Conservation (phyloP, 805 yeast genomes). For the Hanseniaspora hatyaiensis region DNA sequence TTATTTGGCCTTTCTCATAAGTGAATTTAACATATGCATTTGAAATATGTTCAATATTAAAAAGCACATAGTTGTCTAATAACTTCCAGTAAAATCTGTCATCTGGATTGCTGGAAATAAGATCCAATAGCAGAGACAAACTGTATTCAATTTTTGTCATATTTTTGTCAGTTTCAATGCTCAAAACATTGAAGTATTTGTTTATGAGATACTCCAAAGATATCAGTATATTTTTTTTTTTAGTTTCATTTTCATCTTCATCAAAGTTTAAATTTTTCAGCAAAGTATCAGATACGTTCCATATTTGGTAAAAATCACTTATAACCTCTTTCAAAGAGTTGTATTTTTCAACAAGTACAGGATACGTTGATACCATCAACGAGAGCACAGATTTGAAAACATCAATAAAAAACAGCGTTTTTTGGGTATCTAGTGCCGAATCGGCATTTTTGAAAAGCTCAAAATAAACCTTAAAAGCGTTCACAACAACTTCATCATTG, state of each 20-base stretch:
- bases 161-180: neutral
- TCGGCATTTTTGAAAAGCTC: neutral
- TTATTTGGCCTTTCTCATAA: neutral
- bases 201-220: constrained; percentile 13
- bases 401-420: neutral
- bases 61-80: constrained; percentile 10
- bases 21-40: neutral
- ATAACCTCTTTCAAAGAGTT: too few species aligned
- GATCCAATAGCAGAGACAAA: neutral
- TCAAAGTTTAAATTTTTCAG: neutral
- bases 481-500: too few species aligned
- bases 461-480: neutral
- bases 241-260: too few species aligned
- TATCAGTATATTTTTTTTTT: constrained; percentile 7
- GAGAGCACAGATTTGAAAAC: constrained; percentile 10
- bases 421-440: neutral
- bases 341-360: too few species aligned
- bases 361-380: constrained; percentile 1
- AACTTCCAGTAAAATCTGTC: constrained; percentile 2
- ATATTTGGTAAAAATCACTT: neutral
- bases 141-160: neutral
- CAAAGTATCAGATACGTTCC: constrained; percentile 3
- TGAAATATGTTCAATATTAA: constrained; percentile 3
- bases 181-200: constrained; percentile 5
- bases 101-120: neutral